Conservation (phyloP, 2,329 filamentous ascomycete genomes). For the Botrytis aclada region DNA sequence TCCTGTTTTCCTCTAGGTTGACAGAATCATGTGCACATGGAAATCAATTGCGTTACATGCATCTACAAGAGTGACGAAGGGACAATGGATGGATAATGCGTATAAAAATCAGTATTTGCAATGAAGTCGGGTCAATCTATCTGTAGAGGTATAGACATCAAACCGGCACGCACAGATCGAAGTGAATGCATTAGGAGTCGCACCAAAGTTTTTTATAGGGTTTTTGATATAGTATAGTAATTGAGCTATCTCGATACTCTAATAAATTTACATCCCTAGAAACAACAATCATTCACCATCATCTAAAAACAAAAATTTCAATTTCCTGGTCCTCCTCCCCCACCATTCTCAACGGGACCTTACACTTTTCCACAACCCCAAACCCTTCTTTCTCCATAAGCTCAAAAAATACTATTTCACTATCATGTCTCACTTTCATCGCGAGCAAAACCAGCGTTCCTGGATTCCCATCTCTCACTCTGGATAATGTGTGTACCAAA, state of each 20-base stretch:
- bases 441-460: slow-evolving; percentile 50
- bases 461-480: slow-evolving; percentile 21
- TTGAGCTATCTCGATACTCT: background rate
- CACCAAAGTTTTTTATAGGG: background rate
- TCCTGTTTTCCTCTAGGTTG: background rate
- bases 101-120: background rate
- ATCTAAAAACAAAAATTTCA: slow-evolving; percentile 34
- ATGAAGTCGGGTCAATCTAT: background rate
- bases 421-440: slow-evolving; percentile 65
- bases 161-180: background rate
- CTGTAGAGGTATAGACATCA: background rate
- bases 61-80: background rate
- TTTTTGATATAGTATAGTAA: background rate
- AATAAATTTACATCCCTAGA: background rate
- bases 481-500: slow-evolving; percentile 55
- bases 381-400: slow-evolving; percentile 46
- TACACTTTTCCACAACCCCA: slow-evolving; percentile 24
- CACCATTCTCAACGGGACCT: slow-evolving; percentile 28
- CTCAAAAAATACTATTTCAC: slow-evolving; percentile 64
- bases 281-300: background rate
- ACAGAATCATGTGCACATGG: background rate
- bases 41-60: background rate
- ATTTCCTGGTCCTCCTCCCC: slow-evolving; percentile 33
- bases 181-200: background rate
- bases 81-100: background rate